These are phyloP conservation scores for Agaricales sp. DNA, from an alignment of 1,284 basidiomycete genomes.

Conservation along the genomic window DNA sequence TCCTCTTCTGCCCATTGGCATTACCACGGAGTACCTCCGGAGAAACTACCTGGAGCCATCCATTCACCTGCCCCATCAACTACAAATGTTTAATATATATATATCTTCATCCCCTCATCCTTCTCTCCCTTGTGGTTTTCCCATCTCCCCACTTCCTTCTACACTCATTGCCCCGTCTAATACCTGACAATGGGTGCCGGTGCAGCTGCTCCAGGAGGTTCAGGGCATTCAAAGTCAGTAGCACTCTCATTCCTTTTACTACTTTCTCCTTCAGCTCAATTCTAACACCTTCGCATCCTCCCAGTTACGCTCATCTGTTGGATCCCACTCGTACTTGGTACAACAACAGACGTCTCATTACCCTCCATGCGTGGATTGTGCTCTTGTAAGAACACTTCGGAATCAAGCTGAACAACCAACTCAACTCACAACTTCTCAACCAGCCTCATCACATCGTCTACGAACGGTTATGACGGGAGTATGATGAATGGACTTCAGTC, in stretches of 20 bases:
- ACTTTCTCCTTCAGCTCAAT: no score
- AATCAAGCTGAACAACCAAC: constrained; percentile 1
- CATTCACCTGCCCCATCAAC: no score
- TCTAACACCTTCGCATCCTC: constrained; percentile 54
- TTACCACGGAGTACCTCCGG: no score
- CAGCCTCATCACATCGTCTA: constrained; percentile 28
- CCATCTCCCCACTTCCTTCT: no score
- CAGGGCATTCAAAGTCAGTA: no score
- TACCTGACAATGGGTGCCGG: no score
- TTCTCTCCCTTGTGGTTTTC: no score
- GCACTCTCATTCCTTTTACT: no score
- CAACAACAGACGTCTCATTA: constrained; percentile 42
- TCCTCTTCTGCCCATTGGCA: no score
- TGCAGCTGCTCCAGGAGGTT: not conserved
- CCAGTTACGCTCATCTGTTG: constrained; percentile 62
- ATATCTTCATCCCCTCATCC: no score
- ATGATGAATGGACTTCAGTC: constrained; percentile 28
- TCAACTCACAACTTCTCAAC: not conserved
- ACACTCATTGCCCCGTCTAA: not conserved
- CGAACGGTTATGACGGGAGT: constrained; percentile 18
- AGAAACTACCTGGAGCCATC: no score
- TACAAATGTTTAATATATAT: no score
- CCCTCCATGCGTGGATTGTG: constrained; percentile 25
- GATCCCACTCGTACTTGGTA: constrained; percentile 62
- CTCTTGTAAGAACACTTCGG: constrained; percentile 31